phyloP scores from a whole-genome alignment of 2,329 filamentous ascomycete genomes.

The Phialophora verrucosa region DNA sequence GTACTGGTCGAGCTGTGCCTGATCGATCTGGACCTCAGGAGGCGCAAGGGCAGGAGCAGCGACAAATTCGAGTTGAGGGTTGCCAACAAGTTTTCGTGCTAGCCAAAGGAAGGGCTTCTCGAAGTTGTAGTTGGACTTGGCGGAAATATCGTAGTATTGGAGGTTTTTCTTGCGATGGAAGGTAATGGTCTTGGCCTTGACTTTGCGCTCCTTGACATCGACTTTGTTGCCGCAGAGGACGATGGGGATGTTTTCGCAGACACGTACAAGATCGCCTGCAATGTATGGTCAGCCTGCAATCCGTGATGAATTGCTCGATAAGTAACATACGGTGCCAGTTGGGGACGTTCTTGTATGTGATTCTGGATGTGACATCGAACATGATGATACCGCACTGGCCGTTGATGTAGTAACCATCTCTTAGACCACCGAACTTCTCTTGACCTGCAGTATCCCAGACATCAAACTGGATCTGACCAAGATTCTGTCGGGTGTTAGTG shows the following conservation, averaged over 20 bases:
- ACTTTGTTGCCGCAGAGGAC: constrained; percentile 99
- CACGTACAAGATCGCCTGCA: constrained; percentile 92
- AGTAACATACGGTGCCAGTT: constrained; percentile 96
- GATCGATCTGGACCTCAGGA: constrained; percentile 88
- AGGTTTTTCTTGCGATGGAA: constrained; percentile 99
- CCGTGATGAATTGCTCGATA: background rate
- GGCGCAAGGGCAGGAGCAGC: constrained; percentile 93
- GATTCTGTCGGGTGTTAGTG: constrained; percentile 65
- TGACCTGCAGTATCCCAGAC: constrained; percentile 99
- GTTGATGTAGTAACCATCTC: constrained; percentile 99
- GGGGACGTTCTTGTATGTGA: constrained; percentile 99
- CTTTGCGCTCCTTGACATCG: constrained; percentile 99
- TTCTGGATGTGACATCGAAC: constrained; percentile 99
- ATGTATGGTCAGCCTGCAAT: constrained; percentile 26
- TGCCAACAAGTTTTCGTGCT: constrained; percentile 96
- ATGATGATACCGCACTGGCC: constrained; percentile 99
- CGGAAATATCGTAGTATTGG: constrained; percentile 99
- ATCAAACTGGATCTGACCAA: constrained; percentile 95
- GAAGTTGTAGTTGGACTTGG: constrained; percentile 99
- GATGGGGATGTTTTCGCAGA: constrained; percentile 99
- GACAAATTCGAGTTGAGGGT: constrained; percentile 92
- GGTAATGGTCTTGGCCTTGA: constrained; percentile 99
- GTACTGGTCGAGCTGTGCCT: constrained; percentile 79
- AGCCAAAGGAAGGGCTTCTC: constrained; percentile 99
- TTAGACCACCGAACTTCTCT: constrained; percentile 99